Evolutionary conservation across 352 stramenopile species (phyloP).

Genomic region (Pythium biforme): DNA sequence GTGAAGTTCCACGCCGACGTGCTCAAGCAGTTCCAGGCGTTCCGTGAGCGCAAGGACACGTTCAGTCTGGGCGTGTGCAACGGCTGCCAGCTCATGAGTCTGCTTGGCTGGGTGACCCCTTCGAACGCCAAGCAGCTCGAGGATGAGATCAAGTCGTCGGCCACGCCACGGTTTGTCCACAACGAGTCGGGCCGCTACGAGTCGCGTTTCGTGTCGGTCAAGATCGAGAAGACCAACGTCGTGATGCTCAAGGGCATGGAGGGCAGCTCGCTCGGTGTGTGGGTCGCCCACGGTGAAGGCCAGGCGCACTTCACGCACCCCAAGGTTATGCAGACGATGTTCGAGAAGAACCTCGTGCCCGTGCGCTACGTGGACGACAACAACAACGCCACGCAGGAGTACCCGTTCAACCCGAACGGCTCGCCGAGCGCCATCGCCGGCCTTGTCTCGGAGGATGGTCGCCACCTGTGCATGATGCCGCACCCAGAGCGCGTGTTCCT

Average conservation of each 20-base stretch:
- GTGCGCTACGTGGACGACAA: constrained; percentile 97
- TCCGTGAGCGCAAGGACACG: constrained; percentile 94
- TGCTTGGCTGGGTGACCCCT: constrained; percentile 96
- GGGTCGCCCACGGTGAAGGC: constrained; percentile 93
- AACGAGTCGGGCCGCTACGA: constrained; percentile 97
- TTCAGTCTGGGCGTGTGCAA: constrained; percentile 99
- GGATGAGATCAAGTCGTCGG: constrained; percentile 49
- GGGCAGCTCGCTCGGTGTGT: constrained; percentile 95
- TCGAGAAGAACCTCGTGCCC: constrained; percentile 91
- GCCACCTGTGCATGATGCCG: constrained; percentile 99
- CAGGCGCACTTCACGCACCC: constrained; percentile 95
- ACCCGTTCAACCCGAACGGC: constrained; percentile 99
- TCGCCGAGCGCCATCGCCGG: constrained; percentile 96
- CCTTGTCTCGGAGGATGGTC: constrained; percentile 95
- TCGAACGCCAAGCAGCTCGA: constrained; percentile 56
- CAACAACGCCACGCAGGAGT: constrained; percentile 93
- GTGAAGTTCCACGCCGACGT: constrained; percentile 97
- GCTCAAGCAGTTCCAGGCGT: constrained; percentile 95
- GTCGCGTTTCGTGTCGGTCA: constrained; percentile 95
- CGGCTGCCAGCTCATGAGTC: constrained; percentile 99
- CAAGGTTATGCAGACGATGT: constrained; percentile 85
- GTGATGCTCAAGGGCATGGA: constrained; percentile 99
- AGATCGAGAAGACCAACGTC: constrained; percentile 93
- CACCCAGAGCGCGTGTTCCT: constrained; percentile 98
- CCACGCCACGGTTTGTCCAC: constrained; percentile 95